These are phyloP conservation scores for Pseudopithomyces chartarum DNA, from an alignment of 2,329 filamentous ascomycete genomes.

Conservation along the genomic window DNA sequence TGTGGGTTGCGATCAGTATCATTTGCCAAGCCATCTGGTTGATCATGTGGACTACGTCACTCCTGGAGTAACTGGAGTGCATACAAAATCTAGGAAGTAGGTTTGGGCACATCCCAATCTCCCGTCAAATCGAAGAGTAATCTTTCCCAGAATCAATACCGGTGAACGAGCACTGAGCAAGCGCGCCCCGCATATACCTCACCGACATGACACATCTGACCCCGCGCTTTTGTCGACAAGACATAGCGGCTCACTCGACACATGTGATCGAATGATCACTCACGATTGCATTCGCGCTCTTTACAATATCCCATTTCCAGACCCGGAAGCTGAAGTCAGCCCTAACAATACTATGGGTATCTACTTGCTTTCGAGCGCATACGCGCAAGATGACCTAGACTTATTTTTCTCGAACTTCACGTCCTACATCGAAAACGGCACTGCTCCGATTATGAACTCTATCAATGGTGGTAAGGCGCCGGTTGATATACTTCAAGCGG, in stretches of 20 bases:
- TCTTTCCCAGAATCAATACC: slow-evolving; percentile 12
- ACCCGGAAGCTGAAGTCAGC: not conserved
- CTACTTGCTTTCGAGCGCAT: slow-evolving; percentile 50
- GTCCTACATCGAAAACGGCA: slow-evolving; percentile 48
- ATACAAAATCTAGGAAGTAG: not conserved
- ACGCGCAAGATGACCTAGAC: slow-evolving; percentile 56
- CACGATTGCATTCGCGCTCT: slow-evolving; percentile 55
- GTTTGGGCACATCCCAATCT: not conserved
- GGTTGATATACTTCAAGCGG: not conserved
- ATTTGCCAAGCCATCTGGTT: slow-evolving; percentile 30
- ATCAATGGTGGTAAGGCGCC: slow-evolving; percentile 51
- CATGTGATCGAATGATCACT: slow-evolving; percentile 61
- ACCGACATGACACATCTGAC: not conserved
- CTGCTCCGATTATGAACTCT: slow-evolving; percentile 51
- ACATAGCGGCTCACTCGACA: slow-evolving; percentile 28
- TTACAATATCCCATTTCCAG: slow-evolving; percentile 37
- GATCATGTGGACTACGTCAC: slow-evolving; percentile 41
- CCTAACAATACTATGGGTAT: slow-evolving; percentile 7
- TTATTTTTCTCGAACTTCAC: slow-evolving; percentile 54
- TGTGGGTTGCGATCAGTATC: slow-evolving; percentile 49
- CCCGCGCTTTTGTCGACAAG: not conserved
- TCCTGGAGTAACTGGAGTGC: slow-evolving; percentile 20
- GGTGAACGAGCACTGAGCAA: not conserved
- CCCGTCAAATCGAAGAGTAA: slow-evolving; percentile 31
- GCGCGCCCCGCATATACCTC: not conserved